Base-by-base conservation (phyloP, 164 flowering plant species). In the Brasenia schreberi region DNA sequence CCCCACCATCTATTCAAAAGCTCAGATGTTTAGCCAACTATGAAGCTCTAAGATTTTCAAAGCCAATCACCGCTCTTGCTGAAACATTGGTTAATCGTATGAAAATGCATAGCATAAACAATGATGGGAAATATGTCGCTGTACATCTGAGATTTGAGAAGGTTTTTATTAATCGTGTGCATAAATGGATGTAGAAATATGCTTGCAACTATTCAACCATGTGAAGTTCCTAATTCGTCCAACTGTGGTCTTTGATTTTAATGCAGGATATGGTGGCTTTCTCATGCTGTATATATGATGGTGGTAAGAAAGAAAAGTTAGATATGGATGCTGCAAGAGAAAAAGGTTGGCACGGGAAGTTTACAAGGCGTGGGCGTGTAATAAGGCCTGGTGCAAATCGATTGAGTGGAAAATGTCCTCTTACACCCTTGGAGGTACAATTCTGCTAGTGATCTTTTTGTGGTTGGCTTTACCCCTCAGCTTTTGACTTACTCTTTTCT, bases 61-160 rank as follows among this genome's bases (percentile, higher is more conserved):
- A 69, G 69, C 89, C 92, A 6, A 85, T 95, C 61, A 70, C 78
- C 59, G 69, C 77, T 33, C 58, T 95, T 61, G 94, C 82, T 58
- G 87, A 88, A 69, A 73, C 70, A 45, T 74, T 95, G 82, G 94
- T 90, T 67, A 72, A 82, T 67, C 81, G 94, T 70, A 95, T 95
- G 99, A 89, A 77, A 78, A 85, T 82, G 66, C 85, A 63, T 43
- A 90, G 97, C 77, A 79, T 81, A 66, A 79, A 78, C 64, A 73
- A 79, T 77, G 80, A 86, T 72, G 94, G 97, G 18, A 88, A 85
- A 71, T 89, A 92, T 75, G 66, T 95, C 64, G 87, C 99, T 18
- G 97, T 95, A 60, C 99, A 95, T 82, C 96, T 95, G 63, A 93
- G 99, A 59, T 95, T 84, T 76, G 99, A 95, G 75, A 96, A 92